Percentiles rank a stretch among this genome's conserved stretches.
These are phyloP conservation scores for Colletotrichum sidae DNA, from an alignment of 2,329 filamentous ascomycete species.

Conservation along the genomic window DNA sequence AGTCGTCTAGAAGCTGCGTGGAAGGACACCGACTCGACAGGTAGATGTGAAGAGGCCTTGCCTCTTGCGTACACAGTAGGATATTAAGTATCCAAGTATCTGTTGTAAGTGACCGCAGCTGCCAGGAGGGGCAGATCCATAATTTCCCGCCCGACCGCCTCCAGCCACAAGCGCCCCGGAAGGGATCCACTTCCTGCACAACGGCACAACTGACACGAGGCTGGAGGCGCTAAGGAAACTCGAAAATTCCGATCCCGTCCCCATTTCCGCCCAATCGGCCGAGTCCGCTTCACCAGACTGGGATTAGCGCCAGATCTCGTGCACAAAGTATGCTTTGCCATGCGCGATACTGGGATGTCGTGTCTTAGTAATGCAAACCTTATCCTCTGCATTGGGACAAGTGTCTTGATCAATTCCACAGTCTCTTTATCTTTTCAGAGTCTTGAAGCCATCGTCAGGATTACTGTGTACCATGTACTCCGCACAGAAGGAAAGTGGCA, in stretches of 20 bases:
- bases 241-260: slow-evolving; percentile 33
- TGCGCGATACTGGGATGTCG: slow-evolving; percentile 22
- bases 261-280: slow-evolving; percentile 30
- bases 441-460: no score
- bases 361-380: slow-evolving; percentile 38
- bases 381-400: slow-evolving; percentile 36
- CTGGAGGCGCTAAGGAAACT: slow-evolving; percentile 28
- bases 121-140: slow-evolving; percentile 9
- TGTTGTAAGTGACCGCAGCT: slow-evolving; percentile 34
- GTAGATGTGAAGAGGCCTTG: not conserved
- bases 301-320: slow-evolving; percentile 36
- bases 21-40: slow-evolving; percentile 17
- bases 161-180: slow-evolving; percentile 26
- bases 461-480: no score
- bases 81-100: not conserved
- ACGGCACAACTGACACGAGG: slow-evolving; percentile 32
- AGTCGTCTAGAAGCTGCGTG: slow-evolving; percentile 25
- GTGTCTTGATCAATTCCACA: not conserved
- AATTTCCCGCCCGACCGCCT: not conserved
- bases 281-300: not conserved
- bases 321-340: slow-evolving; percentile 30
- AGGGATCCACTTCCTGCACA: slow-evolving; percentile 23
- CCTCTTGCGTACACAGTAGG: no score
- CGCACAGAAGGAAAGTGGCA: no score
- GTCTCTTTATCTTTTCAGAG: no score